These are phyloP conservation scores for Starmerella vitae DNA, from an alignment of 805 yeast genomes.

Conservation along the genomic window DNA sequence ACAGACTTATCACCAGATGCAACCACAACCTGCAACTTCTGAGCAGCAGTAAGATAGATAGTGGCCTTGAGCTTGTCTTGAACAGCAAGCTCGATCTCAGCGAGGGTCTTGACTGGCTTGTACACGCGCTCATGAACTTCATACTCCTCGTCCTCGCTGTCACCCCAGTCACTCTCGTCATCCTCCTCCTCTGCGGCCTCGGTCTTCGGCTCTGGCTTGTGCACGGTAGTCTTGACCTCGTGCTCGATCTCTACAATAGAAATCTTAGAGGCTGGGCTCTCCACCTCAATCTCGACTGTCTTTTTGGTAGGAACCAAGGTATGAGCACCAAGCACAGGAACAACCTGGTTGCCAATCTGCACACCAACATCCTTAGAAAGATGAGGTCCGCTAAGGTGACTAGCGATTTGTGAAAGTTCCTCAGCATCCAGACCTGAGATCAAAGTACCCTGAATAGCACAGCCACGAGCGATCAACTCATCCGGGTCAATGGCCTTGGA, in stretches of 20 bases:
- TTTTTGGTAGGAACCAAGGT: constrained; percentile 86
- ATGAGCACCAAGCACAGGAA: constrained; percentile 62
- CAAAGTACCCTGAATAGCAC: constrained; percentile 86
- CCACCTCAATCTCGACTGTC: constrained; percentile 48
- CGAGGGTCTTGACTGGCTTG: constrained; percentile 60
- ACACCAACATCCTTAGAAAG: constrained; percentile 73
- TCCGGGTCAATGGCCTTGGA: constrained; percentile 73
- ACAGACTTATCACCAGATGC: constrained; percentile 22
- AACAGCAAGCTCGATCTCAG: constrained; percentile 62
- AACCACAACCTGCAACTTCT: constrained; percentile 49
- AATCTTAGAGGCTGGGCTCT: constrained; percentile 43
- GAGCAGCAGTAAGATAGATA: constrained; percentile 51
- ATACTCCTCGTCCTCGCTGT: constrained; percentile 73
- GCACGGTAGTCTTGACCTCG: constrained; percentile 68
- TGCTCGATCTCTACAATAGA: constrained; percentile 62
- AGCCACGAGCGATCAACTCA: constrained; percentile 85
- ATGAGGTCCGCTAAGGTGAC: constrained; percentile 66
- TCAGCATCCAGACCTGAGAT: constrained; percentile 68
- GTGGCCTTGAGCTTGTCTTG: constrained; percentile 53
- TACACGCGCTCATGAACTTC: constrained; percentile 60
- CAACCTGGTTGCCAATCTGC: constrained; percentile 54
- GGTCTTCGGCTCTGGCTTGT: constrained; percentile 52
- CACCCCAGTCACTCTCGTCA: constrained; percentile 38
- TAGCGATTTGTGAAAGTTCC: constrained; percentile 52
- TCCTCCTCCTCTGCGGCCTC: constrained; percentile 38